Base-by-base conservation (phyloP, 2,329 filamentous ascomycete species). In the Fusarium xyrophilum region DNA sequence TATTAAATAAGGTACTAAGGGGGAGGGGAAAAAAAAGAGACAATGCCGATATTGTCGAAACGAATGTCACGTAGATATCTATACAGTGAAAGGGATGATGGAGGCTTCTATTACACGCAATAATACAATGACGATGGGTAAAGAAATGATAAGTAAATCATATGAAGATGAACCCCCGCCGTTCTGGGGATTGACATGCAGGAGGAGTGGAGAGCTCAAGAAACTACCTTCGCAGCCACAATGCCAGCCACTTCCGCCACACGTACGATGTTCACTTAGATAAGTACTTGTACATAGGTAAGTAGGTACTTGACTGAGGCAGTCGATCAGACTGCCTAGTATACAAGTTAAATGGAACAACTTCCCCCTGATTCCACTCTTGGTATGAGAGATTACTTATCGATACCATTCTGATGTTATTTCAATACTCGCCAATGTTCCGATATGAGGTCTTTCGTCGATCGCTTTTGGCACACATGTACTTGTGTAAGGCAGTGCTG, bases 121-220 rank as follows among this genome's bases (percentile, higher is more conserved):
- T 51, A 61, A 57, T 51, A 50, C 42, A 42, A 56, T 67, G 54
- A 63, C 53, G 52, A 56, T 53, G 59, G 40, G 61, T 57, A 53
- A 53, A 56, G 59, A 54, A 50, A 64, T 46, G 55, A 69, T 70
- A 68, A 70, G 46, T 50, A 64, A 46, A 63, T 58, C 60, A 63
- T 63, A 50, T 54, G 47, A 66, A 58, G 53, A 60, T 25, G 35
- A 51, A 42, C 25, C 56, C 60, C 60, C 56, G n/a, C 61, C n/a
- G 40, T 48, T 65, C 32, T 23, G 28, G 48, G 48, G 42, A 53
- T 51, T 50, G 43, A 39, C 56, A 54, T 69, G 66, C 57, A 69
- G 66, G 50, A 51, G 43, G 42, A 62, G 66, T 67, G 66, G 66
- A 43, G 62, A 67, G 30, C 38, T 38, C 36, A n/a, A n/a, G 36